A percentile compares a stretch with the other conserved stretches of the same genome.
Evolutionary conservation across 2,329 filamentous ascomycete genomes (phyloP).

Genomic region (Penicillium polonicum): DNA sequence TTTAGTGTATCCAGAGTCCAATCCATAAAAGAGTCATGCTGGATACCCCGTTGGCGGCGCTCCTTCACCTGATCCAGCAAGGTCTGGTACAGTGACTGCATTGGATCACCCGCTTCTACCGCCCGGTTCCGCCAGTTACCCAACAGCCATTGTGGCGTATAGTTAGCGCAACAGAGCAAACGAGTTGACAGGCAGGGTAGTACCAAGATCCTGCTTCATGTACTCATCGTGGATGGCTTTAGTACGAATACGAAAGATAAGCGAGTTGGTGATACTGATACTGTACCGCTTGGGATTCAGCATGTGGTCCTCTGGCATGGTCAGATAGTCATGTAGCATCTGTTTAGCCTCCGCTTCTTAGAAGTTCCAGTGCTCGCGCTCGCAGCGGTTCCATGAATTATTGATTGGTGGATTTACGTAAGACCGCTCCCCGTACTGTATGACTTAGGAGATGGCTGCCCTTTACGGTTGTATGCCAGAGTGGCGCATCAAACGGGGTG

Average conservation of each 20-base stretch:
- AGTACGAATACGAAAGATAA: background rate
- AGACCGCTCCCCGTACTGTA: too few species aligned
- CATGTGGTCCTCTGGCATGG: conserved; percentile 47
- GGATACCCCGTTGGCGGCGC: background rate
- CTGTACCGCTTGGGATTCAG: conserved; percentile 49
- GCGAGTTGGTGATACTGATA: conserved; percentile 47
- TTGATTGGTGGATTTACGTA: too few species aligned
- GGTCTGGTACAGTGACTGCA: background rate
- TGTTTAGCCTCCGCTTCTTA: conserved; percentile 52
- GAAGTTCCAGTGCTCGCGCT: conserved; percentile 25
- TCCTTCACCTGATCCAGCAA: background rate
- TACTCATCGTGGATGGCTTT: background rate
- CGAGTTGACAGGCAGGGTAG: background rate
- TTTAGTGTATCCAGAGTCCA: background rate
- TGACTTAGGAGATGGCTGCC: too few species aligned
- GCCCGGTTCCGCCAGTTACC: background rate
- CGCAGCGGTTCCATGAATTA: background rate
- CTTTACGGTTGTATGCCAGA: too few species aligned
- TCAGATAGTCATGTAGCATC: conserved; percentile 48
- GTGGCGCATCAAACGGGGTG: too few species aligned
- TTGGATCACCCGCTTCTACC: background rate
- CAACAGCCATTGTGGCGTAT: background rate
- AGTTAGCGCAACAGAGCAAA: background rate
- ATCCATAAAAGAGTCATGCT: background rate
- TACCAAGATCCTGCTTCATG: background rate